These are phyloP conservation scores for Hericium coralloides DNA, from an alignment of 768 basidiomycete species.

Conservation along the genomic window DNA sequence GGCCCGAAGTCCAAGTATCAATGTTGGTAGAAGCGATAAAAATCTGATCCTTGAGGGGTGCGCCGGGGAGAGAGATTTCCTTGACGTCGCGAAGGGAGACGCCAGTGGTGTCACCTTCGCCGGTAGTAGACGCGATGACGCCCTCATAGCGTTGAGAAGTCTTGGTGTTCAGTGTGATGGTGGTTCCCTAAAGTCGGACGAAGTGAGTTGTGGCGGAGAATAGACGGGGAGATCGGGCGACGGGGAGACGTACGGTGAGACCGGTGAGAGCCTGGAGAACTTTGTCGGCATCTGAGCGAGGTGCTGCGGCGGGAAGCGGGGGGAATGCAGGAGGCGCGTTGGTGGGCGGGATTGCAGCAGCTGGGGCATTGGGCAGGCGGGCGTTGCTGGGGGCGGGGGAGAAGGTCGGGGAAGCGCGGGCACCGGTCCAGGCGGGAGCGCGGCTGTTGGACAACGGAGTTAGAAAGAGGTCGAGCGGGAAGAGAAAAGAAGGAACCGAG, in stretches of 20 bases:
- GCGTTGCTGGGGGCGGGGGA: conserved; percentile 37
- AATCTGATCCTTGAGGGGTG: conserved; percentile 58
- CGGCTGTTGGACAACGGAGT: conserved; percentile 20
- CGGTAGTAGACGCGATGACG: conserved; percentile 47
- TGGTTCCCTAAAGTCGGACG: conserved; percentile 49
- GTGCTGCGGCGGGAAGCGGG: conserved; percentile 13
- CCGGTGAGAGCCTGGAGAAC: conserved; percentile 58
- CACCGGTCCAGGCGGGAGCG: conserved; percentile 53
- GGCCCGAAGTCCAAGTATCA: conserved; percentile 63
- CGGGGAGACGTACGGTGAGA: conserved; percentile 49
- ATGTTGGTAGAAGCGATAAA: conserved; percentile 71
- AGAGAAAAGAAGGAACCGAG: conserved; percentile 35
- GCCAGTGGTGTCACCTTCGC: conserved; percentile 62
- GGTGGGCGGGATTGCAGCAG: conserved; percentile 28
- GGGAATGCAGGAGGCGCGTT: conserved; percentile 18
- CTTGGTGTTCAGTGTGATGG: conserved; percentile 69
- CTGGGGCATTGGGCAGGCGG: conserved; percentile 35
- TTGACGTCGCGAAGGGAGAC: conserved; percentile 72
- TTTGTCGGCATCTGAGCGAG: conserved; percentile 41
- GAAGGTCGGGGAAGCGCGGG: conserved; percentile 61
- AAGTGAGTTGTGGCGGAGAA: conserved; percentile 8
- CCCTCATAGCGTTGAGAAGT: conserved; percentile 68
- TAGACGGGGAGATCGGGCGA: not conserved
- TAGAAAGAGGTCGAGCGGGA: conserved; percentile 7
- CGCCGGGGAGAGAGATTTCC: conserved; percentile 58